These are phyloP conservation scores for Cladobotryum protrusum DNA, from an alignment of 2,329 filamentous ascomycete species.

Conservation along the genomic window DNA sequence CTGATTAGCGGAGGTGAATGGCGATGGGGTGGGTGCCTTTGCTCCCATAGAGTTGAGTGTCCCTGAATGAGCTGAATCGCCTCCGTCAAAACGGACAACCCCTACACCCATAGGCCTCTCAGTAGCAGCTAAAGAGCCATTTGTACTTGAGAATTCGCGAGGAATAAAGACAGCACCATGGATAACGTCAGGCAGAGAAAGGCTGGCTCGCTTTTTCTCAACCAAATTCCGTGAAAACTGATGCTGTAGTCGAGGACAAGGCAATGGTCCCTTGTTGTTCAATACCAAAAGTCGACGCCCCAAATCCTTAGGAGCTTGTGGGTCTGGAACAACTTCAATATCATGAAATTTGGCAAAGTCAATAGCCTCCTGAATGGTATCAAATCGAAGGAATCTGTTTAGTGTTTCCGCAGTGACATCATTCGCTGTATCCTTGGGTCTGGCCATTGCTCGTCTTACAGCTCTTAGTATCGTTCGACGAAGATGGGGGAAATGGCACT, in stretches of 20 bases:
- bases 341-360: slow-evolving; percentile 56
- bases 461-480: slow-evolving; percentile 53
- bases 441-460: slow-evolving; percentile 48
- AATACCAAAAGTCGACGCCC: slow-evolving; percentile 38
- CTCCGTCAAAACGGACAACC: background rate
- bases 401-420: slow-evolving; percentile 53
- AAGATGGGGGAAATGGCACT: slow-evolving; percentile 58
- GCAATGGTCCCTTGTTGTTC: slow-evolving; percentile 37
- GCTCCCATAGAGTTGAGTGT: background rate
- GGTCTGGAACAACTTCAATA: slow-evolving; percentile 42
- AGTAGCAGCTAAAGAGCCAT: slow-evolving; percentile 7
- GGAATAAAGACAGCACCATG: slow-evolving; percentile 48
- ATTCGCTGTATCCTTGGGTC: slow-evolving; percentile 51
- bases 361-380: slow-evolving; percentile 60
- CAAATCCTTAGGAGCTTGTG: slow-evolving; percentile 29
- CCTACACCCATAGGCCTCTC: slow-evolving; percentile 26
- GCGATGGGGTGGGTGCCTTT: slow-evolving; percentile 4
- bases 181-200: slow-evolving; percentile 49
- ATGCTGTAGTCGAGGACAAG: slow-evolving; percentile 47
- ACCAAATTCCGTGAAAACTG: slow-evolving; percentile 51
- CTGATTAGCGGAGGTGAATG: background rate
- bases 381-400: slow-evolving; percentile 58
- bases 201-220: slow-evolving; percentile 51
- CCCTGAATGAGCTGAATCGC: slow-evolving; percentile 10
- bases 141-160: slow-evolving; percentile 7